Percentiles rank a stretch among this genome's conserved stretches.
These are phyloP conservation scores for Rhodotorula sp. DNA, from an alignment of 1,284 basidiomycete genomes.

Conservation along the genomic window DNA sequence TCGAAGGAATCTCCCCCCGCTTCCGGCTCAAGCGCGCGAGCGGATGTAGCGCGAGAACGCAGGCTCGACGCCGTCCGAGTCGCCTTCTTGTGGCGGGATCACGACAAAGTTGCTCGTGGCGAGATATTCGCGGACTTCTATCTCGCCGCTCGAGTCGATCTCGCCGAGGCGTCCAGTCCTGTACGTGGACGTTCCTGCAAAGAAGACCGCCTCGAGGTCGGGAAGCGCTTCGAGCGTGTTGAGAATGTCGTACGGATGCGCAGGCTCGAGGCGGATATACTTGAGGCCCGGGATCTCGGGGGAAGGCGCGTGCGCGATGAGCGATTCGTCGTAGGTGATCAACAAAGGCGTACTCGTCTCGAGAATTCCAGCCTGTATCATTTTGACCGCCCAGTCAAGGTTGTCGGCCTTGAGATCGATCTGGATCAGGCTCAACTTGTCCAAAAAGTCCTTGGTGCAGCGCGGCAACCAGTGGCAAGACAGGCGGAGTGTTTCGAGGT, in stretches of 20 bases:
- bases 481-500: not conserved
- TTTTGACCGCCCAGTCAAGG: not conserved
- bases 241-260: not conserved
- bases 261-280: not conserved
- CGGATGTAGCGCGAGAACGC: too few relatives aligned
- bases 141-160: too few relatives aligned
- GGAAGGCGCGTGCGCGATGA: not conserved
- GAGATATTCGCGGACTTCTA: too few relatives aligned
- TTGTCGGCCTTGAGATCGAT: not conserved
- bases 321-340: not conserved
- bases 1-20: too few relatives aligned
- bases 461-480: not conserved
- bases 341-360: not conserved
- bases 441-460: not conserved
- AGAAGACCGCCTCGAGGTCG: not conserved
- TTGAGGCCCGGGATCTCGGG: not conserved
- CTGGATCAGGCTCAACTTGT: not conserved
- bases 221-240: not conserved
- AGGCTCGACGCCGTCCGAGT: too few relatives aligned
- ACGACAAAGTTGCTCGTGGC: too few relatives aligned
- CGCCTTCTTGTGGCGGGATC: too few relatives aligned
- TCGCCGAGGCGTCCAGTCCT: too few relatives aligned
- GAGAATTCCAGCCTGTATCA: not conserved
- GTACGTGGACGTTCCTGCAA: not conserved
- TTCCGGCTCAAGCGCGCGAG: too few relatives aligned